These are phyloP conservation scores for Zea luxurians DNA, from an alignment of 176 grass and related monocot genomes.

Conservation along the genomic window DNA sequence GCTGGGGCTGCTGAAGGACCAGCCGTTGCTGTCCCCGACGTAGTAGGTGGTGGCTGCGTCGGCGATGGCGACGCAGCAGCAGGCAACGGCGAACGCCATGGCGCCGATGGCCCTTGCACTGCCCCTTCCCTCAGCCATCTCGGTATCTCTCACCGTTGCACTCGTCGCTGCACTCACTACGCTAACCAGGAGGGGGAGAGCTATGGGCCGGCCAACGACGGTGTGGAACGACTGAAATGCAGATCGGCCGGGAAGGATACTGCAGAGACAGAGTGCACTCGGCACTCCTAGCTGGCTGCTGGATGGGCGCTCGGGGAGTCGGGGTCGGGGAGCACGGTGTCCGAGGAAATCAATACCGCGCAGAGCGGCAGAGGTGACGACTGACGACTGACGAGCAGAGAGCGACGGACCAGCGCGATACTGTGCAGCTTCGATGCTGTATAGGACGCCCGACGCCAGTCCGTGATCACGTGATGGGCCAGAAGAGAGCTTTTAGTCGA, in stretches of 20 bases:
- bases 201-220: background rate
- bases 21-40: conserved; percentile 58
- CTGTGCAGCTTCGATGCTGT: conserved; percentile 39
- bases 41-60: conserved; percentile 52
- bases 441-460: conserved; percentile 34
- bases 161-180: background rate
- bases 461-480: conserved; percentile 43
- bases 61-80: background rate
- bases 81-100: conserved; percentile 26
- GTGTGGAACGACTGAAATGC: background rate
- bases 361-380: background rate
- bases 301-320: conserved; percentile 3
- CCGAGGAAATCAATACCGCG: conserved; percentile 23
- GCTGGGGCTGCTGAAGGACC: conserved; percentile 49
- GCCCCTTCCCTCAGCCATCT: conserved; percentile 46
- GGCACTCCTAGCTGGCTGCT: conserved; percentile 2
- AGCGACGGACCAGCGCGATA: background rate
- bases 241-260: background rate
- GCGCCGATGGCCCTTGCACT: conserved; percentile 28
- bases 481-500: background rate
- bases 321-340: background rate
- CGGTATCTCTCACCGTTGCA: background rate
- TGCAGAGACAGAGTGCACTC: too few relatives aligned
- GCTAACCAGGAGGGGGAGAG: background rate
- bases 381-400: too few relatives aligned